Conservation (phyloP, 306 rosid species). For the Pueraria montana region DNA sequence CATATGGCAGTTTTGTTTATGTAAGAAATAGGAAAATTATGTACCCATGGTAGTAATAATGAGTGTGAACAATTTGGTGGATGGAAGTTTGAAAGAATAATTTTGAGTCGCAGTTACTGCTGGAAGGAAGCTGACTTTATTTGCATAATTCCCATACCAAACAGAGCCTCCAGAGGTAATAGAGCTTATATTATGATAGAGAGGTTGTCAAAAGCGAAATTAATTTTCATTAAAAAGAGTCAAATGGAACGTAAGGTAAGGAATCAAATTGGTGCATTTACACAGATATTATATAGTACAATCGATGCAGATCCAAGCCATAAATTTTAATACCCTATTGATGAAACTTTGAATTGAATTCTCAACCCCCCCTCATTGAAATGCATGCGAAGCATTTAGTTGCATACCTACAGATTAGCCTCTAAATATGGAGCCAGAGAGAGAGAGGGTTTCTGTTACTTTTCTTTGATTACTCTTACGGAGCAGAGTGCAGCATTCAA, state of each 20-base stretch:
- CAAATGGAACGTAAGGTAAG: constrained; percentile 32
- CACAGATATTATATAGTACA: constrained; percentile 37
- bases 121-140: constrained; percentile 26
- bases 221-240: constrained; percentile 27
- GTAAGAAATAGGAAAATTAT: constrained; percentile 9
- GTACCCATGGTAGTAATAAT: constrained; percentile 31
- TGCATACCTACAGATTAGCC: constrained; percentile 60
- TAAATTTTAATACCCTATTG: constrained; percentile 53
- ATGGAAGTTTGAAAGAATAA: constrained; percentile 43
- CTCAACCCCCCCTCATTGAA: constrained; percentile 69
- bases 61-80: constrained; percentile 46
- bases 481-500: constrained; percentile 62
- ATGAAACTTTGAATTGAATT: constrained; percentile 68
- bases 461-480: constrained; percentile 55
- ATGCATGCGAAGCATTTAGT: constrained; percentile 78
- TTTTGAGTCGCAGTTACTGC: constrained; percentile 14
- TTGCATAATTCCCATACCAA: constrained; percentile 27
- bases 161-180: background rate
- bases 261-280: constrained; percentile 30
- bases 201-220: constrained; percentile 15
- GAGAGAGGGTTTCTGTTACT: constrained; percentile 29
- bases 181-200: background rate
- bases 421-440: constrained; percentile 56
- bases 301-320: constrained; percentile 52
- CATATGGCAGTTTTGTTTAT: constrained; percentile 24